A percentile compares a stretch with the other conserved stretches of the same genome.
phyloP scores from a whole-genome alignment of 495 filamentous ascomycete genomes.

The Collariella sp. region DNA sequence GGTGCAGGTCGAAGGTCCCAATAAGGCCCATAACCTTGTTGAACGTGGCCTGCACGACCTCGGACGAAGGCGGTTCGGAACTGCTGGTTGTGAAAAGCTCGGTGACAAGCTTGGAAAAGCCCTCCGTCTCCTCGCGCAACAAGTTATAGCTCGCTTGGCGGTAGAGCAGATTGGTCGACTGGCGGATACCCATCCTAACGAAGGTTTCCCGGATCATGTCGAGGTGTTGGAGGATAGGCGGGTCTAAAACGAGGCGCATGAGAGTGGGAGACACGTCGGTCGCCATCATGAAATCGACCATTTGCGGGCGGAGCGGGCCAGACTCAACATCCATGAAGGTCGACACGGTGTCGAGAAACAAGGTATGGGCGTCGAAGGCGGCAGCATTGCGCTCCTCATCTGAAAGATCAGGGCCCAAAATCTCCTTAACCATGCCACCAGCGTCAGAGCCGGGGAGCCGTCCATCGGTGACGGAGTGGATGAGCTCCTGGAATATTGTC shows the following conservation, averaged over 20 bases:
- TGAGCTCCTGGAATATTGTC: constrained; percentile 75
- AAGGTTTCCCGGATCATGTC: constrained; percentile 80
- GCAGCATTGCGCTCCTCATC: constrained; percentile 34
- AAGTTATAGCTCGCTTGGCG: constrained; percentile 95
- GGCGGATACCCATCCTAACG: constrained; percentile 69
- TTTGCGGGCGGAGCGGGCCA: constrained; percentile 27
- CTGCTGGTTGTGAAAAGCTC: constrained; percentile 55
- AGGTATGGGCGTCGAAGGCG: constrained; percentile 51
- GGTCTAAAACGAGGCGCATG: constrained; percentile 80
- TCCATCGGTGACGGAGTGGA: constrained; percentile 61
- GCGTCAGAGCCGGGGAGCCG: constrained; percentile 56
- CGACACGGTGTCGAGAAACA: constrained; percentile 77
- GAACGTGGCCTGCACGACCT: constrained; percentile 43
- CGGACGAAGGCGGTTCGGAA: constrained; percentile 37
- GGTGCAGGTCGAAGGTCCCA: constrained; percentile 47
- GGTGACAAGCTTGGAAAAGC: constrained; percentile 62
- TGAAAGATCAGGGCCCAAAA: constrained; percentile 51
- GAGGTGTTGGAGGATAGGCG: constrained; percentile 59
- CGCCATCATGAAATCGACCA: constrained; percentile 54
- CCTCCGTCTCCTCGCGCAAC: constrained; percentile 90
- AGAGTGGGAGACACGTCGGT: constrained; percentile 60
- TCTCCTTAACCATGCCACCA: constrained; percentile 64
- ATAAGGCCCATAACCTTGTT: constrained; percentile 62
- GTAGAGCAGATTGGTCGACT: constrained; percentile 86
- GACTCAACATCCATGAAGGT: constrained; percentile 65